Evolutionary conservation across 2,329 filamentous ascomycete genomes (phyloP).

Genomic region (Sphaerulina vaccinii): DNA sequence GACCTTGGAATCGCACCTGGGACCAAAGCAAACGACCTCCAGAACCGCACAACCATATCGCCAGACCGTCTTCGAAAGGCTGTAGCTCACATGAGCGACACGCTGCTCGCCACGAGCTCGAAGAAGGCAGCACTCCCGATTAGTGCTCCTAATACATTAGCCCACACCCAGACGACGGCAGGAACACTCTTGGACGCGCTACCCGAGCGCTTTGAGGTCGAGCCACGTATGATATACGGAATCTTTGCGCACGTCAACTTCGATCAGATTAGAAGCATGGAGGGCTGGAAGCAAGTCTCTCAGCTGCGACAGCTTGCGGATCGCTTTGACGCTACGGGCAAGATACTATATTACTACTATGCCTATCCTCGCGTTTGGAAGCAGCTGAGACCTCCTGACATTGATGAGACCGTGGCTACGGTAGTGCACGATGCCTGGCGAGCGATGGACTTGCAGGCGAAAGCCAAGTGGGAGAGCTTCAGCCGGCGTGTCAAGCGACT

Average conservation of each 20-base stretch:
- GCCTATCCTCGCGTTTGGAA: constrained; percentile 22
- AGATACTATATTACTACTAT: constrained; percentile 25
- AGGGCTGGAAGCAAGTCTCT: constrained; percentile 21
- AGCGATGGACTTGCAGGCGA: constrained; percentile 4
- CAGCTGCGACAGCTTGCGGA: constrained; percentile 25
- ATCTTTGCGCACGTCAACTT: constrained; percentile 24
- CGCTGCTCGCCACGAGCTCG: neutral
- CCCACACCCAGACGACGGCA: neutral
- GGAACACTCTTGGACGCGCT: constrained; percentile 17
- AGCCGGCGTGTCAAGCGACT: constrained; percentile 15
- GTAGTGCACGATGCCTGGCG: constrained; percentile 20
- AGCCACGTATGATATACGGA: constrained; percentile 23
- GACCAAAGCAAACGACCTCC: neutral
- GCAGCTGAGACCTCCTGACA: constrained; percentile 13
- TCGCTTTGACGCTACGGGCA: constrained; percentile 20
- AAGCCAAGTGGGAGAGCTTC: constrained; percentile 16
- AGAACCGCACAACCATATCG: neutral
- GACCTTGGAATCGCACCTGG: neutral
- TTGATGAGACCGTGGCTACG: constrained; percentile 19
- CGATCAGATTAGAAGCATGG: constrained; percentile 13
- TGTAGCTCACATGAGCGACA: neutral
- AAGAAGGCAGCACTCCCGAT: neutral
- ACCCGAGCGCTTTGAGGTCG: constrained; percentile 14
- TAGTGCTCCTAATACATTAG: neutral
- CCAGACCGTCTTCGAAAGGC: neutral